These are phyloP conservation scores for Misopates orontium DNA, from an alignment of 257 asterid species.

Conservation along the genomic window DNA sequence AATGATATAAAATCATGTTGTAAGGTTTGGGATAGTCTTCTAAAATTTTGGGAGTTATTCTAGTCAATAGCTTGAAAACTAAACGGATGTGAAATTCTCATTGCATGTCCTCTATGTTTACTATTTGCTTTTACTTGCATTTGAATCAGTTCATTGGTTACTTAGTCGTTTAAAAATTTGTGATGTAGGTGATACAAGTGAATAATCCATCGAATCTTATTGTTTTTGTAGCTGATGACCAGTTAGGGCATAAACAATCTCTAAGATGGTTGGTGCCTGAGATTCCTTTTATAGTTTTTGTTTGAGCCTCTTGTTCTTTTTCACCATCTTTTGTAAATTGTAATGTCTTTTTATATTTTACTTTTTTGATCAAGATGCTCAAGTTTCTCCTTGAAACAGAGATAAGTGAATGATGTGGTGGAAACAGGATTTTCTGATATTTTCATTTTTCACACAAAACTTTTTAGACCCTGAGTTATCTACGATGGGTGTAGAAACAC, in stretches of 20 bases:
- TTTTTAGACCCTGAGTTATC: too few relatives aligned
- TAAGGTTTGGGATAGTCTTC: background rate
- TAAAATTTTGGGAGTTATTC: background rate
- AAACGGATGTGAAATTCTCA: background rate
- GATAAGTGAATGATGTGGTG: too few relatives aligned
- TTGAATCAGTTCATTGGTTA: constrained; percentile 5
- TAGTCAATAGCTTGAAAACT: constrained; percentile 2
- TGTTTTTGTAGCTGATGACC: constrained; percentile 57
- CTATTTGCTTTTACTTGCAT: constrained; percentile 7
- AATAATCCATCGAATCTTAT: constrained; percentile 76
- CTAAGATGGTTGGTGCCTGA: constrained; percentile 61
- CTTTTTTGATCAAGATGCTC: too few relatives aligned
- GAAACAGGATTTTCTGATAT: too few relatives aligned
- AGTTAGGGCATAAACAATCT: constrained; percentile 71
- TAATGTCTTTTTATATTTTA: too few relatives aligned
- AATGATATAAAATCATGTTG: background rate
- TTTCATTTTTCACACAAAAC: too few relatives aligned
- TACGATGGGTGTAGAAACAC: too few relatives aligned
- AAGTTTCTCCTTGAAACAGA: too few relatives aligned
- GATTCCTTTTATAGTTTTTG: constrained; percentile 18
- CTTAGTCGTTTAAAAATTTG: constrained; percentile 21
- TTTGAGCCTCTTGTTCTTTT: constrained; percentile 23
- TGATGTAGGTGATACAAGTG: constrained; percentile 73
- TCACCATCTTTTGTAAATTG: background rate
- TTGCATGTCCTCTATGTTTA: background rate